Evolutionary conservation across 441 rosid genomes (phyloP), one percentile per base, ranked within the genome.

Genomic region (Francoa sonchifolia): DNA sequence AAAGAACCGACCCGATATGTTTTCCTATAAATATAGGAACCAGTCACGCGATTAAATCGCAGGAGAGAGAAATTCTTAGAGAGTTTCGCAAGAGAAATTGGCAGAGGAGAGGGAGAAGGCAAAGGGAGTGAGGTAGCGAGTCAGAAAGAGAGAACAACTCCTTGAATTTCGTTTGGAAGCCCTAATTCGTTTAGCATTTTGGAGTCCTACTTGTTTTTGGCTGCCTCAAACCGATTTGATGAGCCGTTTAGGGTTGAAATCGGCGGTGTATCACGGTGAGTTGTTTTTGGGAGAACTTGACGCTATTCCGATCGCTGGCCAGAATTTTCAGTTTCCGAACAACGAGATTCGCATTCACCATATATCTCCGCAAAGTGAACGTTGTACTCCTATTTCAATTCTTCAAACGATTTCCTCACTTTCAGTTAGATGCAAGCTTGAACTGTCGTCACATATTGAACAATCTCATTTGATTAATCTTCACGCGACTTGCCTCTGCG

Each of bases 371-470:
- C 48, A 41, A 5, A 72, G 94, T 52, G 97, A 84, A 54, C 75
- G 99, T 17, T 92, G 99, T 48, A 79, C 84, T 55, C 97, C 99
- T 18, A 89, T 81, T 21, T 76, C 99, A 15, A 63, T 92, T 60
- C 87, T 92, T 26, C 94, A 81, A 32, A 79, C 95, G 19, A 67
- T 92, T 47, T 78, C 97, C 25, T 71, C 99, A 4, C 77, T 50
- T 29, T 65, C 95, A 11, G 82, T 87, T 44, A 65, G 92, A 6
- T 92, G 95, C 67, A 92, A 92, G 77, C 97, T 92, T 27, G 87
- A 84, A 58, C 76, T 96, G 0, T 69, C 73, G 0, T 63, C 81
- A 30, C 71, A 81, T 0, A 50, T 36, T 16, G 83, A 81, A 37
- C 82, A 74, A 32, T 57, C 65, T 8, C 67, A 69, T 66, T 62